Evolutionary conservation across 1,284 basidiomycete species (phyloP), one percentile per base, ranked within the genome.

Genomic region (Trichosporon ovoides): DNA sequence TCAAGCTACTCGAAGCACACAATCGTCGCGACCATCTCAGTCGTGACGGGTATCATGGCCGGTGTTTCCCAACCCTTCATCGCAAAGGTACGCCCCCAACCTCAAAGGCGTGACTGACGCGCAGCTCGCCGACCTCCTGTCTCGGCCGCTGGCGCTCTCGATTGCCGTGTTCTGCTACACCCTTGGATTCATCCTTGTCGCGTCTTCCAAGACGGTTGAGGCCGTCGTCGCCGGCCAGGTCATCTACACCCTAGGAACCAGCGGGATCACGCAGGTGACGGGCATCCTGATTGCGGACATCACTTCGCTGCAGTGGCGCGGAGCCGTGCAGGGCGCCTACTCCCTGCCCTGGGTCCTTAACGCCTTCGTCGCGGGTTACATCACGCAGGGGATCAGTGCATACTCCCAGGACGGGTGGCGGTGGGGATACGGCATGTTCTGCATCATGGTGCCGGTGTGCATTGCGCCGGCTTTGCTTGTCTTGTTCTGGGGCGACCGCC

Each of bases 221-320:
- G 53, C 51, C 48, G 58, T 62, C 28, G 63, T 61, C 24, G 63
- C 40, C 6, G 63, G 63, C 33, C 55, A 52, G 36, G 59, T 66
- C 46, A 53, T 66, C n/a, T 63, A 63, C 38, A 61, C 57, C 10
- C 52, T 63, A 16, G 61, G 64, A 37, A 56, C 52, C 31, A 59
- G 38, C 12, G 62, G 64, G 50, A 63, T 66, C 56, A 52, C 46
- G 9, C 55, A 53, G 59, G 63, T 66, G 33, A 53, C 43, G 34
- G 58, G 49, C 18, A 31, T 73, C 60, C 56, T 73, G 33, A 58
- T 74, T 54, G 87, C 87, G 16, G 88, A 91, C 69, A 85, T 87
- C 59, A 89, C 88, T 3, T 85, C 85, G 2, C 82, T 89, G 16
- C 82, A 84, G 72, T 90, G 87, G 86, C 82, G 89, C 55, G 87